Percentiles rank a stretch among this genome's conserved stretches.
Conservation (phyloP, 1,284 basidiomycete genomes). For the Athelia psychrophila region DNA sequence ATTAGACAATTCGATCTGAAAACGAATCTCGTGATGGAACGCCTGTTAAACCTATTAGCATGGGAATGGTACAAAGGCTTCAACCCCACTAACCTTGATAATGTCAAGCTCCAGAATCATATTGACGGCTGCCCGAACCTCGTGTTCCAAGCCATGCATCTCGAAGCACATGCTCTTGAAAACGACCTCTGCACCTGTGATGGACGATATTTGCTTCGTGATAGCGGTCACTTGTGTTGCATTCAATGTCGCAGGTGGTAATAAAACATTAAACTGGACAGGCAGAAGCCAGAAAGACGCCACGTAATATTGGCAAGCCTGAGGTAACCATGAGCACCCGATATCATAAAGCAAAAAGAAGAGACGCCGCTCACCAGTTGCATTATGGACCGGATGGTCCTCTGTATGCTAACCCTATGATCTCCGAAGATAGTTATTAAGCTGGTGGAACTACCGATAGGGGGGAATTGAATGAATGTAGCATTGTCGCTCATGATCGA, state of each 20-base stretch:
- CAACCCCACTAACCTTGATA: constrained; percentile 63
- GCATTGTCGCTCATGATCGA: constrained; percentile 95
- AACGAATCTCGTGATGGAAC: constrained; percentile 96
- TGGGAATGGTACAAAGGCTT: not conserved
- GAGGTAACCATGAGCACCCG: constrained; percentile 9
- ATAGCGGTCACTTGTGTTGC: constrained; percentile 82
- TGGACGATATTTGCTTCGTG: constrained; percentile 83
- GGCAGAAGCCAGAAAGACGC: constrained; percentile 96
- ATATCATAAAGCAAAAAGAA: not conserved
- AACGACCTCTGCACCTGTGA: constrained; percentile 91
- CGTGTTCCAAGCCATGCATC: constrained; percentile 93
- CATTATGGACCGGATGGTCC: constrained; percentile 95
- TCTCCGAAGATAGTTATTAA: constrained; percentile 95
- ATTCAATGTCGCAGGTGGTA: constrained; percentile 82
- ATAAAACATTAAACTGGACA: constrained; percentile 88
- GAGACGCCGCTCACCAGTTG: constrained; percentile 67
- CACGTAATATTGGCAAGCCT: constrained; percentile 96
- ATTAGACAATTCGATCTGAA: constrained; percentile 97
- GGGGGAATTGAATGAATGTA: constrained; percentile 92
- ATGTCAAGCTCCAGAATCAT: constrained; percentile 91
- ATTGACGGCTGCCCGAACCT: constrained; percentile 84
- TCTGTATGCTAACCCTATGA: constrained; percentile 91
- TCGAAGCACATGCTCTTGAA: constrained; percentile 99
- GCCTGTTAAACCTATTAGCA: constrained; percentile 40
- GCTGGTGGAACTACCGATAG: constrained; percentile 88